Percentiles rank a stretch among this genome's conserved stretches.
phyloP scores from a whole-genome alignment of 192 early-diverging fungal genomes.

The Backusella sp. region DNA sequence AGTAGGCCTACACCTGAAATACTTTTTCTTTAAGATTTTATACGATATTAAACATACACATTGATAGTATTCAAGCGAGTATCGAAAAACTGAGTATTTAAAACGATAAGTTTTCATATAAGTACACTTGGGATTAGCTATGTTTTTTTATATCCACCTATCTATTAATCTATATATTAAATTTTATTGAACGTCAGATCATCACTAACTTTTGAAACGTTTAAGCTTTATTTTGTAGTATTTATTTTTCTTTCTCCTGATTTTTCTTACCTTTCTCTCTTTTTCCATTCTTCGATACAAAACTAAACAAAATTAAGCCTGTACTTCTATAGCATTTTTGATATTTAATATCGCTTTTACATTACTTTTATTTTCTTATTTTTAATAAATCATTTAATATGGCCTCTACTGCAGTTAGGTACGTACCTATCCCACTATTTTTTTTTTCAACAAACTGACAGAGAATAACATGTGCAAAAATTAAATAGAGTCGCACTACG shows the following conservation, averaged over 20 bases:
- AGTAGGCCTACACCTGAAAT: not conserved
- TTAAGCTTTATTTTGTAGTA: conserved; percentile 4
- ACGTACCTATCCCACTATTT: conserved; percentile 55
- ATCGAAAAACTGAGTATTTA: not conserved
- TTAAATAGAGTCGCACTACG: conserved; percentile 68
- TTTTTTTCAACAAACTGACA: conserved; percentile 61
- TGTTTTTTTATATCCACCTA: not conserved
- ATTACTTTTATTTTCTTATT: not conserved
- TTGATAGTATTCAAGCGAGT: not conserved
- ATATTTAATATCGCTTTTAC: not conserved
- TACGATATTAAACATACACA: not conserved
- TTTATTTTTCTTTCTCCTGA: conserved; percentile 5
- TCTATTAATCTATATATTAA: no score
- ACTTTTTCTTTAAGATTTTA: not conserved
- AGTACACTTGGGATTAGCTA: not conserved
- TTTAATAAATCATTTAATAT: conserved; percentile 46
- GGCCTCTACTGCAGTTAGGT: conserved; percentile 57
- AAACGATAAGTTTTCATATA: not conserved
- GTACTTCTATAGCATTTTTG: not conserved
- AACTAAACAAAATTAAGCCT: not conserved
- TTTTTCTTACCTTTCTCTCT: conserved; percentile 1
- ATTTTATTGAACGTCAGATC: not conserved
- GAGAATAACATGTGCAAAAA: not conserved
- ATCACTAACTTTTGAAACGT: conserved; percentile 2
- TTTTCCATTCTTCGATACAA: conserved; percentile 5